Base-by-base conservation (phyloP, 2,329 filamentous ascomycete genomes). In the Zasmidium citrigriseum region DNA sequence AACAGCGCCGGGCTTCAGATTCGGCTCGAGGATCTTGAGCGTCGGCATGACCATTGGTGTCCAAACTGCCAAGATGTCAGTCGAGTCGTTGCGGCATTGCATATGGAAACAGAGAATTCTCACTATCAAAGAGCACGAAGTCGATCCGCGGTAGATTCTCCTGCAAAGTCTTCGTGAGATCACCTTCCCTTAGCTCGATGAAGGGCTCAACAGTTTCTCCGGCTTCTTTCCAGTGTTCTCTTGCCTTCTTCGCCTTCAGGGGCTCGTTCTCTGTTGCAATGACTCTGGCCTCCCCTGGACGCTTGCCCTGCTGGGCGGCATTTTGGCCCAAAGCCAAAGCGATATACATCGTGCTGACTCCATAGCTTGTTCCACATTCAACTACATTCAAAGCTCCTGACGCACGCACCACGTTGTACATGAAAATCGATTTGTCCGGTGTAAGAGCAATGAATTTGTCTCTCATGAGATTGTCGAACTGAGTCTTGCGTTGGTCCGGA, bases 401-500 rank as follows among this genome's bases (percentile, higher is more conserved):
- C 11, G 78, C 74, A 2, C 78, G 77, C 2, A 79, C 67, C 0
- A 87, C 75, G 18, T 82, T 79, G 68, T 87, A 87, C 1, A 84
- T 72, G 41, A 86, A 77, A 2, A 79, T 74, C 64, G 79, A 83
- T 68, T 87, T 87, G 67, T 86, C 83, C 9, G 77, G 72, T 38
- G 86, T 83, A 1, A 88, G 75, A 0, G 83, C 83, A 53, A 87
- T 80, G 67, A 86, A 86, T 65, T 83, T 83, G 67, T 85, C 82
- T 46, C 45, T 52, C 59, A 65, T 65, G 21, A 77, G 68, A 21
- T 72, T 64, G 52, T 81, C 75, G 29, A 56, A 34, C n/a, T 41
- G 20, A 11, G 38, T 23, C 53, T 53, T 53, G 7, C 41, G 21
- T 18, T 45, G 29, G 20, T 45, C 38, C 12, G 14, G 18, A 11